Evolutionary conservation across 306 rosid genomes (phyloP), one percentile per base, ranked within the genome.

Genomic region (Trifolium dubium): DNA sequence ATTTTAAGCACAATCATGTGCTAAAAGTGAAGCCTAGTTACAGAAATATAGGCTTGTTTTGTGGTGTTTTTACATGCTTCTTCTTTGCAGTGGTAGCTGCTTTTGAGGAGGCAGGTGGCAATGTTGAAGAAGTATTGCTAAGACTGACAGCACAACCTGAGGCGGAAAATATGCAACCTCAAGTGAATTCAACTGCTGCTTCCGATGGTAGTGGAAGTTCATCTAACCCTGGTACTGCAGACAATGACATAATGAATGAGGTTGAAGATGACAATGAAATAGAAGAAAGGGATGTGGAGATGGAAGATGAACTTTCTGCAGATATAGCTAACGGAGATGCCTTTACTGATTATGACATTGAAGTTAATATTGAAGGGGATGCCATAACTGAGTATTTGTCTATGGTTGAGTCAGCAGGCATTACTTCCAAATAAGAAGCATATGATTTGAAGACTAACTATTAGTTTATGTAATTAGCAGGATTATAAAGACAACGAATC

Each of bases 311-410:
- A 70, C 85, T 84, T 2, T 84, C 85, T 50, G 83, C 78, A 10
- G 85, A 80, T 74, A 84, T 84, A 58, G 81, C 73, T 4, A 59
- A 73, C 41, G 51, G 61, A 6, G 83, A 81, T 69, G 78, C 85
- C 37, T 55, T 77, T 11, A 59, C 75, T 58, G 88, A 84, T 67
- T 84, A 84, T 77, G 88, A 84, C 80, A 77, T 80, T 14, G 88
- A 81, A 69, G 83, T 84, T 64, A 77, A 23, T 29, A 55, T 74
- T 15, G 88, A 84, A 74, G 85, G 88, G 46, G 85, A 81, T 35
- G 96, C 98, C 82, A 84, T 93, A 81, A 72, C 67, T 5, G 94
- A 93, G 89, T 93, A 91, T 81, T 60, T 93, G 79, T 81, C 85
- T 65, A 47, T 91, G 72, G 41, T 93, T 67, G 88, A 84, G 30